Evolutionary conservation across 2,329 filamentous ascomycete genomes (phyloP), one percentile per base, ranked within the genome.

Genomic region (Alternaria sp.): DNA sequence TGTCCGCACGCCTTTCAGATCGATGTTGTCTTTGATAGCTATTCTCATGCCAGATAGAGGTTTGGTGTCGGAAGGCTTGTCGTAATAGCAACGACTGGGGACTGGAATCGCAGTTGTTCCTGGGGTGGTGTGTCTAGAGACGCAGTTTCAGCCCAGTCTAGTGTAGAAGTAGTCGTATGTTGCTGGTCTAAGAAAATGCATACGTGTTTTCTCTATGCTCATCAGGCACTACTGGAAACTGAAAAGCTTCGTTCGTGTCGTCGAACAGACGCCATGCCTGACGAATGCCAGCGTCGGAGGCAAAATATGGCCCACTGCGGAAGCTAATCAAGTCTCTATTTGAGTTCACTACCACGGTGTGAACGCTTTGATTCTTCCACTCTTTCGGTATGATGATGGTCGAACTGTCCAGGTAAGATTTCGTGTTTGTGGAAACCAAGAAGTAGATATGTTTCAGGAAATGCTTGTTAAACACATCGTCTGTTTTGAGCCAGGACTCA

Each of bases 131-230:
- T 8, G 9, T 9, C 33, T 37, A 5, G 4, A 2, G 2, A 37
- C 4, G 1, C 0, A 2, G 0, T 41, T 3, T 41, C 4, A 41
- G 37, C n/a, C 10, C 15, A 41, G 33, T 7, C 15, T 4, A 2
- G 4, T 41, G 4, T 2, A 4, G 15, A n/a, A 37, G 14, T 5
- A 2, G 3, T 0, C 33, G 0, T 4, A 18, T 41, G 1, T 3
- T 41, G 15, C 1, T 41, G 9, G 2, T 0, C 3, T 2, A 18
- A 18, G 4, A 0, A 10, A 18, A 3, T 18, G 11, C 37, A 1
- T 1, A 41, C 37, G 4, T 18, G 11, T 41, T 0, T 1, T 41
- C 37, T 18, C n/a, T 6, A 18, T 41, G 37, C 9, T 18, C n/a
- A 41, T 41, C 37, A 18, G 37, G n/a, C 1, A 41, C 37, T 2